Percentiles rank a stretch among this genome's conserved stretches.
Conservation (phyloP, 1,139 yeast genomes). For the Lodderomyces pseudojiufengensis region DNA sequence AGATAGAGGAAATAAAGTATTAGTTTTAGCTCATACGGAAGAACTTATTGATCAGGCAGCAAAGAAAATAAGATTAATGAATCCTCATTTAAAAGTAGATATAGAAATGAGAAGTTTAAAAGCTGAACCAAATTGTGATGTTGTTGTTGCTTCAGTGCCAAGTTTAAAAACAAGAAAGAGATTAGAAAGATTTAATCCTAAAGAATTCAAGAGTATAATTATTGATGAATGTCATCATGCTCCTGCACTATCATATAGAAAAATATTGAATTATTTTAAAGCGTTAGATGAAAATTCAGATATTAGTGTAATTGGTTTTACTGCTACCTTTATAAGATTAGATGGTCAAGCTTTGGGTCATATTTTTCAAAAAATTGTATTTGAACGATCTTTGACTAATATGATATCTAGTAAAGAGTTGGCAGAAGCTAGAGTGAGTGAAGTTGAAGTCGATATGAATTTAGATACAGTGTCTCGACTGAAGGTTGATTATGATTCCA, state of each 20-base stretch:
- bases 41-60: constrained; percentile 77
- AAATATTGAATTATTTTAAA: constrained; percentile 55
- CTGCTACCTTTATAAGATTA: constrained; percentile 73
- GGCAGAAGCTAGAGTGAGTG: constrained; percentile 64
- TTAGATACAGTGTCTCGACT: constrained; percentile 27
- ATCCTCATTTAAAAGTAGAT: constrained; percentile 55
- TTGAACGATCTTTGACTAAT: constrained; percentile 59
- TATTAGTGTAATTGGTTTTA: constrained; percentile 72
- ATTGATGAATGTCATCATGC: constrained; percentile 96
- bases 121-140: constrained; percentile 49
- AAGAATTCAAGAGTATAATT: constrained; percentile 64
- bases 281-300: constrained; percentile 42
- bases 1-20: constrained; percentile 42
- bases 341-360: constrained; percentile 60
- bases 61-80: constrained; percentile 39
- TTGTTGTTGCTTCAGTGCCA: constrained; percentile 76
- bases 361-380: constrained; percentile 73
- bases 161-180: constrained; percentile 52
- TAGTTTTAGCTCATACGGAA: constrained; percentile 77
- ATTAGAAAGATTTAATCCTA: constrained; percentile 51
- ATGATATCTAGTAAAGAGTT: constrained; percentile 71
- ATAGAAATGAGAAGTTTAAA: constrained; percentile 64
- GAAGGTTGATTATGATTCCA: constrained; percentile 53
- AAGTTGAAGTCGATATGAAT: constrained; percentile 45
- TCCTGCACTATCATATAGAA: constrained; percentile 64